Conservation (phyloP, 331 rosid genomes). For the Spiraea crenata region DNA sequence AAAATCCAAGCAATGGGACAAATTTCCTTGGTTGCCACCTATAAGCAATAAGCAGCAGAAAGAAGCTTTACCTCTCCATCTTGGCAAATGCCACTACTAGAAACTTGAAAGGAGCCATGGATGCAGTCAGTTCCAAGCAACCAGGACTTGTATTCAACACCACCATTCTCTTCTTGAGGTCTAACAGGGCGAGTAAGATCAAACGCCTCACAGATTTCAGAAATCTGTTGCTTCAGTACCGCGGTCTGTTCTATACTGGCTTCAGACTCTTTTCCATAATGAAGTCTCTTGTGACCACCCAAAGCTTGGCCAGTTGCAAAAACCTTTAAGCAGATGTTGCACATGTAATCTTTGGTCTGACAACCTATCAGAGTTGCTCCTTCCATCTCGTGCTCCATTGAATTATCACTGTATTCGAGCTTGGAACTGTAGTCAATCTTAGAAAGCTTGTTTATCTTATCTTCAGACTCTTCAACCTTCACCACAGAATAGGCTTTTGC, state of each 20-base stretch:
- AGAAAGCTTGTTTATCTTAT: neutral
- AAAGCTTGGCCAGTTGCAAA: constrained; percentile 53
- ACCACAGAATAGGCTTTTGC: neutral
- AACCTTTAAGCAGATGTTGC: constrained; percentile 48
- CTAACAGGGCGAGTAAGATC: constrained; percentile 5
- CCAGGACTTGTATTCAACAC: constrained; percentile 32
- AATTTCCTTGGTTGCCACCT: constrained; percentile 13
- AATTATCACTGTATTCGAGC: constrained; percentile 9
- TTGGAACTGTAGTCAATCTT: constrained; percentile 5
- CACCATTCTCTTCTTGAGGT: constrained; percentile 22
- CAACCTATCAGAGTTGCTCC: constrained; percentile 6
- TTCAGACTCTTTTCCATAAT: constrained; percentile 28
- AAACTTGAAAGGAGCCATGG: constrained; percentile 5
- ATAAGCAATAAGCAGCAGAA: constrained; percentile 5
- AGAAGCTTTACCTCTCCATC: constrained; percentile 18
- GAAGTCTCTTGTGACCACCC: constrained; percentile 61
- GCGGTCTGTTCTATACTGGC: constrained; percentile 19
- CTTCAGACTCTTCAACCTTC: constrained; percentile 15
- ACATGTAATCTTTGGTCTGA: constrained; percentile 30
- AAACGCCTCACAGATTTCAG: constrained; percentile 15
- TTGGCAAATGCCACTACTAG: neutral
- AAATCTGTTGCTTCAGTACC: constrained; percentile 22
- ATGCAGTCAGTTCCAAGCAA: constrained; percentile 26
- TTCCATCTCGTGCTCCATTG: constrained; percentile 17
- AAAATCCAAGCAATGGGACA: constrained; percentile 4